Conservation (phyloP, 1,284 basidiomycete genomes). For the Marasmius sp. region DNA sequence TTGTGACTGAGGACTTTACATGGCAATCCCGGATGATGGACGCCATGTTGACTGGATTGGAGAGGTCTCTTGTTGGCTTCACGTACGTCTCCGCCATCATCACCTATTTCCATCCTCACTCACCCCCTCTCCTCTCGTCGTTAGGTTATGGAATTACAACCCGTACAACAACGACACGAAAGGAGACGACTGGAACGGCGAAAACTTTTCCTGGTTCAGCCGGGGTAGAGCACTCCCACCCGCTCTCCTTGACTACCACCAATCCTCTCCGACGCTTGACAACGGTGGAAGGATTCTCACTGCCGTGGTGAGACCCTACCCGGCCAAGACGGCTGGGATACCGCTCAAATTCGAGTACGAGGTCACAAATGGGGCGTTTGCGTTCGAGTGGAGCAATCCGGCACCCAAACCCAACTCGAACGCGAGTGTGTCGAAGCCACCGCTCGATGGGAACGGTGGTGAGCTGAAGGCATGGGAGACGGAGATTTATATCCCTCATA, state of each 20-base stretch:
- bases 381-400: conserved; percentile 60
- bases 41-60: conserved; percentile 77
- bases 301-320: conserved; percentile 77
- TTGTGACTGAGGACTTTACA: conserved; percentile 71
- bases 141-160: conserved; percentile 94
- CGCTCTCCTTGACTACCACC: conserved; percentile 51
- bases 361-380: conserved; percentile 63
- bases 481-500: conserved; percentile 77
- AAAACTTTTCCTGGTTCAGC: conserved; percentile 95
- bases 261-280: conserved; percentile 67
- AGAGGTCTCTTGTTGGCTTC: conserved; percentile 73
- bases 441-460: conserved; percentile 34
- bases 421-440: conserved; percentile 32
- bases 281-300: conserved; percentile 79
- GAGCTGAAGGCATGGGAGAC: conserved; percentile 57
- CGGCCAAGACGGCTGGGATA: conserved; percentile 76
- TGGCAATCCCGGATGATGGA: conserved; percentile 91
- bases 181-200: conserved; percentile 95
- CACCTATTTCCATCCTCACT: neutral
- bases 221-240: conserved; percentile 52
- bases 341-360: conserved; percentile 71
- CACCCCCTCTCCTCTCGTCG: neutral
- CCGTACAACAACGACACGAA: conserved; percentile 76
- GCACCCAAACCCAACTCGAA: conserved; percentile 3
- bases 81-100: conserved; percentile 55